phyloP scores from a whole-genome alignment of 176 grass and related monocot species.

The Lolium perenne region DNA sequence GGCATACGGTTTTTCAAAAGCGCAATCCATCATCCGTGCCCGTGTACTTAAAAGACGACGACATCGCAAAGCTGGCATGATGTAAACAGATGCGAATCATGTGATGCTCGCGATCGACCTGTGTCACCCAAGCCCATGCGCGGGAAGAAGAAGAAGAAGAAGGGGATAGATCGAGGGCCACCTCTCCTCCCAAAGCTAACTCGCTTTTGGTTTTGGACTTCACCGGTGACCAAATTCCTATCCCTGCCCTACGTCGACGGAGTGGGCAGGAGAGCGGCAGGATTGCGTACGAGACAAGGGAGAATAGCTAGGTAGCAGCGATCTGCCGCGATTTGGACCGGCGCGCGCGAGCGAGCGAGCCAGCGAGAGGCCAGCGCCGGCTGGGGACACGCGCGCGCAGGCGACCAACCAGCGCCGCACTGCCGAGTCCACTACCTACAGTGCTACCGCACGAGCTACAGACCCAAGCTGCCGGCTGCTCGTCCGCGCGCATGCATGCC shows the following conservation, averaged over 20 bases:
- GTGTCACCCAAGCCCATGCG: background rate
- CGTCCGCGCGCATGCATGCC: background rate
- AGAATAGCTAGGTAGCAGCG: background rate
- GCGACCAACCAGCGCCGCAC: constrained; percentile 14
- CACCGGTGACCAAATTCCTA: background rate
- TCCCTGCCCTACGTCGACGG: background rate
- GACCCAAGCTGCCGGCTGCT: background rate
- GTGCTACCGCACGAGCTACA: constrained; percentile 14
- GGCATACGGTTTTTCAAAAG: background rate
- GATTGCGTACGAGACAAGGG: background rate
- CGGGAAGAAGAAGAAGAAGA: background rate
- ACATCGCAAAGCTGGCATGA: constrained; percentile 15
- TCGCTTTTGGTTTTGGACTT: constrained; percentile 16
- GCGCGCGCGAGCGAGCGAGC: background rate
- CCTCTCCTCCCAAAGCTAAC: background rate
- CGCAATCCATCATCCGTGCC: background rate
- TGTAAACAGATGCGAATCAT: background rate
- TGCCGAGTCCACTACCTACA: constrained; percentile 40
- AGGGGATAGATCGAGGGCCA: background rate
- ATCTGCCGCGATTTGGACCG: constrained; percentile 32
- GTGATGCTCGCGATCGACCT: background rate
- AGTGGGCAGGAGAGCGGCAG: background rate
- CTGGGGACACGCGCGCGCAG: constrained; percentile 15
- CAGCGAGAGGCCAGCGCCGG: background rate
- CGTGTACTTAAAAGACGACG: background rate